Base-by-base conservation (phyloP, 768 basidiomycete species). In the Clathrus columnatus region DNA sequence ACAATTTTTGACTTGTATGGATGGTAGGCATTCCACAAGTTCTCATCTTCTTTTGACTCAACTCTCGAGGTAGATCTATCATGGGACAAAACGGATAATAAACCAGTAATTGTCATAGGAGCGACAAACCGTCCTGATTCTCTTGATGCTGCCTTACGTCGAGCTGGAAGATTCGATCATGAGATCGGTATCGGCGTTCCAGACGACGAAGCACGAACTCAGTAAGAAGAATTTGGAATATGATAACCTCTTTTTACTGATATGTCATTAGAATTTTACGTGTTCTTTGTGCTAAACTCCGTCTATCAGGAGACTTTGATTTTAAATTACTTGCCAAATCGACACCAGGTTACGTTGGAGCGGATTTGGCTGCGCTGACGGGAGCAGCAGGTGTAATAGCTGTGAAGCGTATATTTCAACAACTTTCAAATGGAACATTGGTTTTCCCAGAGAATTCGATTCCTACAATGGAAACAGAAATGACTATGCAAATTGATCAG, bases 111-210 rank as follows among this genome's bases (percentile, higher is more conserved):
- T 45, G 89, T 99, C 5, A 93, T 97, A 59, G 93, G 92, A 5
- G 95, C 96, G 1, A 98, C 95, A 0, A 99, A 99, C 68, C 78
- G 95, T 24, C 93, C 92, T 1, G 96, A 98, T 65, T 87, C 94
- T 5, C 76, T 98, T 6, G 96, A 99, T 67, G 82, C 93, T 0
- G 96, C 96, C 0, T 75, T 99, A 17, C 81, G 95, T 28, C 77
- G 94, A 54, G 95, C 94, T 5, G 96, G 96, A 5, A 73, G 96
- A 29, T 99, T 99, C 58, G 96, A 98, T 65, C 91, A 94, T 61
- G 96, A 99, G 70, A 97, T 99, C 49, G 87, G 89, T 50, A 93
- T 98, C 89, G 89, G 89, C 11, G 95, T 99, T 3, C 96, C 96
- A 1, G 91, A 94, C 62, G 87, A 96, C 58, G 83, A 83, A 53